phyloP scores from a whole-genome alignment of 306 rosid species.

The Vigna mungo region DNA sequence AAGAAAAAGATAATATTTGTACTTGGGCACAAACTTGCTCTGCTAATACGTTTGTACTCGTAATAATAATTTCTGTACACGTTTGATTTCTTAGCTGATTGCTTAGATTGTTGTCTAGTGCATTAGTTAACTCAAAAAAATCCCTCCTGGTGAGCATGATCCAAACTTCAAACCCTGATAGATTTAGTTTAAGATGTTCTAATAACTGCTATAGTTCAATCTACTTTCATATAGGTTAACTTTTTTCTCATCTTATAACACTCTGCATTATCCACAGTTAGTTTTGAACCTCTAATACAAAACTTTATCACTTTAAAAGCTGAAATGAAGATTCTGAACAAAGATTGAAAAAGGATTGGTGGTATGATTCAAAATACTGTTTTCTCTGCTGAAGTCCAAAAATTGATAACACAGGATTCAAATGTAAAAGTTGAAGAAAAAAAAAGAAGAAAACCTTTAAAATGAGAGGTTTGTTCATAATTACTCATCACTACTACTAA shows the following conservation, averaged over 20 bases:
- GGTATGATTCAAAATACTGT: neutral
- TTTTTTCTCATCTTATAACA: neutral
- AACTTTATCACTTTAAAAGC: neutral
- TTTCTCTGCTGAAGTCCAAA: neutral
- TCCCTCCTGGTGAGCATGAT: conserved; percentile 23
- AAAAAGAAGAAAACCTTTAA: neutral
- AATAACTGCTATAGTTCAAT: neutral
- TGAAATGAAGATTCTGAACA: neutral
- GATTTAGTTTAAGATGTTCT: conserved; percentile 27
- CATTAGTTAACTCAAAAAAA: conserved; percentile 11
- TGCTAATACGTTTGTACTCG: conserved; percentile 33
- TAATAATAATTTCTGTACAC: conserved; percentile 29
- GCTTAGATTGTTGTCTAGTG: conserved; percentile 12
- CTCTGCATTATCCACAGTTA: neutral
- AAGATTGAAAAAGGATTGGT: neutral
- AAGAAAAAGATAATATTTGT: conserved; percentile 33
- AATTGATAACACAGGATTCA: neutral
- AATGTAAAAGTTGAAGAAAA: neutral
- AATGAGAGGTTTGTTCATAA: neutral
- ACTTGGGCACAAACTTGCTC: conserved; percentile 40
- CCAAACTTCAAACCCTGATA: conserved; percentile 14
- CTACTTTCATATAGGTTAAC: neutral
- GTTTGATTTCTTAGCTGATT: conserved; percentile 39
- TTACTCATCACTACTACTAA: neutral
- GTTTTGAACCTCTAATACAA: neutral